Conservation (phyloP, 129 eudicot species). For the Chrysanthemum seticuspe region DNA sequence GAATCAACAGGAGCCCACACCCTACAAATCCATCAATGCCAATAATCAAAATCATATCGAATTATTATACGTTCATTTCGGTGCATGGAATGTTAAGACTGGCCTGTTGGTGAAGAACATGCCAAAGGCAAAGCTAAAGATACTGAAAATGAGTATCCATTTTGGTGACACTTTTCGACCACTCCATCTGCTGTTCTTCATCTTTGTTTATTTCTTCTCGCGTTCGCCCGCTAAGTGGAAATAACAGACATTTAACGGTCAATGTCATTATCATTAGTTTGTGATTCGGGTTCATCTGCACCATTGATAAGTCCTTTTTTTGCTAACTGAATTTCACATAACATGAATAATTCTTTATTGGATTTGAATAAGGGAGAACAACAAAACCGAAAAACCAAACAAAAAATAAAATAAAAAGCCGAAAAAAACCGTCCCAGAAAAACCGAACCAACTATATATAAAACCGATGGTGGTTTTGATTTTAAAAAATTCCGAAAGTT, state of each 20-base stretch:
- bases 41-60: neutral
- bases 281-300: constrained; percentile 5
- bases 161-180: constrained; percentile 48
- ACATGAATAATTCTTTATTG: neutral
- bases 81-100: neutral
- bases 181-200: constrained; percentile 42
- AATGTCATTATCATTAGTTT: neutral
- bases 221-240: constrained; percentile 8
- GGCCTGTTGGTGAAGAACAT: constrained; percentile 64
- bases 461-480: no score
- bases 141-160: constrained; percentile 51
- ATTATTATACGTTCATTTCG: neutral
- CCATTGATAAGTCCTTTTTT: constrained; percentile 14
- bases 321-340: constrained; percentile 6
- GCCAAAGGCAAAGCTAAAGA: constrained; percentile 60
- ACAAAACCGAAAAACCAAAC: no score
- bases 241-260: neutral
- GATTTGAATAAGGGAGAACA: neutral
- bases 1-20: constrained; percentile 48
- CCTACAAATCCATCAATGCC: constrained; percentile 27
- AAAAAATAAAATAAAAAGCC: no score
- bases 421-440: no score
- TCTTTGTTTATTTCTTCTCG: constrained; percentile 1
- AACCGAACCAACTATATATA: no score
- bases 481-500: no score